Percentiles rank a stretch among this genome's conserved stretches.
Conservation (phyloP, 2,329 filamentous ascomycete genomes). For the Calcarisporium arbuscula region DNA sequence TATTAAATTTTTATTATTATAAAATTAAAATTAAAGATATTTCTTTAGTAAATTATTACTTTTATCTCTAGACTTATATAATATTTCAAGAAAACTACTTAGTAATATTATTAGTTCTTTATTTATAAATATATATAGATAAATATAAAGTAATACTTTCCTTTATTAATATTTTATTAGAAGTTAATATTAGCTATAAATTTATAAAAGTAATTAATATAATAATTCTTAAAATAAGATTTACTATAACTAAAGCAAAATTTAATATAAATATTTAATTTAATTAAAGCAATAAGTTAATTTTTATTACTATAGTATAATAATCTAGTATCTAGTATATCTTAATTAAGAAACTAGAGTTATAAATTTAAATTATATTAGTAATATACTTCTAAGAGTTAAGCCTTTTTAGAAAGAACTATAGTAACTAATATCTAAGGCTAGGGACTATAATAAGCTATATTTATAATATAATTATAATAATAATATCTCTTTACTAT, state of each 20-base stretch:
- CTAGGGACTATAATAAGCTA: too few relatives aligned
- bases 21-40: neutral
- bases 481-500: neutral
- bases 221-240: neutral
- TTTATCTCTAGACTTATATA: neutral
- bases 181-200: neutral
- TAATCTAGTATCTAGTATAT: neutral
- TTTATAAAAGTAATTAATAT: neutral
- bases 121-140: conserved; percentile 1
- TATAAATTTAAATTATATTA: neutral
- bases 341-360: neutral
- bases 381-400: too few relatives aligned
- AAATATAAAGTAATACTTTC: conserved; percentile 1
- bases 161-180: neutral
- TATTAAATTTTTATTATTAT: neutral
- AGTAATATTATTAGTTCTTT: conserved; percentile 1
- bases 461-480: conserved; percentile 2
- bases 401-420: too few relatives aligned
- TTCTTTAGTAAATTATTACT: neutral
- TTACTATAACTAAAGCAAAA: neutral
- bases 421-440: too few relatives aligned
- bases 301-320: neutral
- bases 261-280: neutral
- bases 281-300: conserved; percentile 1
- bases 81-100: too few relatives aligned